Conservation (phyloP, 2,329 filamentous ascomycete genomes). For the Colletotrichum tofieldiae region DNA sequence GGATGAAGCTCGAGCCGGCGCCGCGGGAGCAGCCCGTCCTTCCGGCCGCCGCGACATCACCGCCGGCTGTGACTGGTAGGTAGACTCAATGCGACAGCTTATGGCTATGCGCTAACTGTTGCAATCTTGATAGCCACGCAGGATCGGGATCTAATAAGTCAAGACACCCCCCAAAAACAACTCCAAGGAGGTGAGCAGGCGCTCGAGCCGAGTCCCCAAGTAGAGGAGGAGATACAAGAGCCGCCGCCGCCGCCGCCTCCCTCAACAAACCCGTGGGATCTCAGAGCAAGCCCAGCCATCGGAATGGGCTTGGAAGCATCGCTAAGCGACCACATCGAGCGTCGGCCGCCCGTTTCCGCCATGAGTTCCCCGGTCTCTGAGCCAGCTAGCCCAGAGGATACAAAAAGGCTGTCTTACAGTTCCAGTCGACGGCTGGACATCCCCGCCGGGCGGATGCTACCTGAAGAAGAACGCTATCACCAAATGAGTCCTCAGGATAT, state of each 20-base stretch:
- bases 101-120: background rate
- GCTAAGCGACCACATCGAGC: slow-evolving; percentile 12
- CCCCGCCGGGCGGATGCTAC: slow-evolving; percentile 18
- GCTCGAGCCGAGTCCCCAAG: slow-evolving; percentile 25
- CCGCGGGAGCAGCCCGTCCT: slow-evolving; percentile 14
- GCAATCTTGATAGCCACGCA: background rate
- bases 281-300: slow-evolving; percentile 9
- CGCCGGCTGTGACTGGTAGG: slow-evolving; percentile 21
- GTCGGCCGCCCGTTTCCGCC: slow-evolving; percentile 35
- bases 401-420: slow-evolving; percentile 17
- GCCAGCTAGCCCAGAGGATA: slow-evolving; percentile 18
- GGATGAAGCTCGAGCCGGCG: slow-evolving; percentile 65
- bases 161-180: background rate
- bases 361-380: slow-evolving; percentile 37
- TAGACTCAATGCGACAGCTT: background rate
- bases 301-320: slow-evolving; percentile 7
- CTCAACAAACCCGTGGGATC: slow-evolving; percentile 40
- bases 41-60: slow-evolving; percentile 17
- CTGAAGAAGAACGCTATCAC: slow-evolving; percentile 39
- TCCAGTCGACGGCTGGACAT: slow-evolving; percentile 24
- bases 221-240: slow-evolving; percentile 45
- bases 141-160: background rate
- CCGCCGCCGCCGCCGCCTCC: slow-evolving; percentile 34
- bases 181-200: background rate
- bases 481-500: slow-evolving; percentile 29